Conservation (phyloP, 768 basidiomycete species). For the Leccinellum rugosiceps region DNA sequence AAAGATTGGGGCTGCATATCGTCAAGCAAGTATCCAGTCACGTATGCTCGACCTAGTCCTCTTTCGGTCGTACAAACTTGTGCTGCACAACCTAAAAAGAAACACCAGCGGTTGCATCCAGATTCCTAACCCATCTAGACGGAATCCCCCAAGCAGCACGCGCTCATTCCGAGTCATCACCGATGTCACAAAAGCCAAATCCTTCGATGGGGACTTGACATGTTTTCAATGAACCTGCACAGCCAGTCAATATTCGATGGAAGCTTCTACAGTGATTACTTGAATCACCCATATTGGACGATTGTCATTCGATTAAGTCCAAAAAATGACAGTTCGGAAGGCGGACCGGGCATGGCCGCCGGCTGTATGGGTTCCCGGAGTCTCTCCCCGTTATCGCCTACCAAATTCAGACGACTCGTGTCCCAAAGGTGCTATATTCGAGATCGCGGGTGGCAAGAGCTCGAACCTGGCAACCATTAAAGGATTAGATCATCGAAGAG, state of each 20-base stretch:
- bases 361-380: background rate
- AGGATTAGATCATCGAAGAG: background rate
- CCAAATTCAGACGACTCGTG: background rate
- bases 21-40: background rate
- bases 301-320: no score
- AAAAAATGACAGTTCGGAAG: background rate
- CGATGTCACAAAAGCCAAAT: background rate
- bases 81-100: no score
- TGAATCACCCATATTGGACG: background rate
- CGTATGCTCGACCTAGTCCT: background rate
- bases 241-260: background rate
- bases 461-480: background rate
- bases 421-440: background rate
- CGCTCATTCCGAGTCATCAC: no score
- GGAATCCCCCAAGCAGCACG: no score
- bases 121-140: no score
- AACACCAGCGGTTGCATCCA: background rate
- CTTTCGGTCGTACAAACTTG: no score
- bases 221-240: background rate
- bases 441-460: background rate
- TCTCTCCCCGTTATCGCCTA: background rate
- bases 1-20: background rate
- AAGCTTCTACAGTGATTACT: background rate
- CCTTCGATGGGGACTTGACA: background rate
- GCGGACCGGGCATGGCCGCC: background rate